Evolutionary conservation across 768 basidiomycete species (phyloP).

Genomic region (Podaxis sp.): DNA sequence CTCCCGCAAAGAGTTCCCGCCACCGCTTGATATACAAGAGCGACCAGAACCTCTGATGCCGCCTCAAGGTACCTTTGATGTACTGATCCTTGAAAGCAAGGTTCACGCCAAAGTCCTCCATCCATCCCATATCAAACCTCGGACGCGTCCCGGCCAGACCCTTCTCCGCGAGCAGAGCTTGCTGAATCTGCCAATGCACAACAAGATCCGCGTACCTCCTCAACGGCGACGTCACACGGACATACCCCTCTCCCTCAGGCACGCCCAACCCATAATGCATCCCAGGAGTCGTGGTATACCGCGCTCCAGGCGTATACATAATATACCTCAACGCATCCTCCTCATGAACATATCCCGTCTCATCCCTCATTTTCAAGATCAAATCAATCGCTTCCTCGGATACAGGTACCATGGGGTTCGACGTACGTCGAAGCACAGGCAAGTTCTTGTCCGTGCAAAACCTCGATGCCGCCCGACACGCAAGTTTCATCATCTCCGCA

Average conservation of each 20-base stretch:
- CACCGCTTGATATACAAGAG: slow-evolving; percentile 37
- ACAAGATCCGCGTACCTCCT: slow-evolving; percentile 82
- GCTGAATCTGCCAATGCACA: slow-evolving; percentile 92
- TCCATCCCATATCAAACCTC: slow-evolving; percentile 43
- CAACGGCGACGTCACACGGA: slow-evolving; percentile 81
- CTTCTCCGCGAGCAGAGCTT: slow-evolving; percentile 49
- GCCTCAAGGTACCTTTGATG: slow-evolving; percentile 12
- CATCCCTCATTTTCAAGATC: slow-evolving; percentile 48
- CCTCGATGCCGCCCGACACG: slow-evolving; percentile 70
- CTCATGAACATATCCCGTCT: slow-evolving; percentile 41
- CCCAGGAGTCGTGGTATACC: slow-evolving; percentile 51
- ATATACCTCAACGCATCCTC: slow-evolving; percentile 31
- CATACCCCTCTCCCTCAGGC: slow-evolving; percentile 76
- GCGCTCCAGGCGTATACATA: slow-evolving; percentile 32
- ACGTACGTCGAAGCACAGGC: slow-evolving; percentile 60
- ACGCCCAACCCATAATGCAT: slow-evolving; percentile 72
- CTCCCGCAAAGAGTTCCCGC: slow-evolving; percentile 19
- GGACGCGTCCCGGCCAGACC: slow-evolving; percentile 25
- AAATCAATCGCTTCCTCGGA: slow-evolving; percentile 35
- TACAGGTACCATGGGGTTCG: slow-evolving; percentile 28
- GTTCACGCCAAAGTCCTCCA: slow-evolving; percentile 38
- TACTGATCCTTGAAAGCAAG: slow-evolving; percentile 26
- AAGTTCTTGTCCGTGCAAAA: slow-evolving; percentile 62
- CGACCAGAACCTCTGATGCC: slow-evolving; percentile 33
- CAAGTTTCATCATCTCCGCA: slow-evolving; percentile 80